Evolutionary conservation across 2,329 filamentous ascomycete genomes (phyloP), one percentile per base, ranked within the genome.

Genomic region (Aspergillus latus): DNA sequence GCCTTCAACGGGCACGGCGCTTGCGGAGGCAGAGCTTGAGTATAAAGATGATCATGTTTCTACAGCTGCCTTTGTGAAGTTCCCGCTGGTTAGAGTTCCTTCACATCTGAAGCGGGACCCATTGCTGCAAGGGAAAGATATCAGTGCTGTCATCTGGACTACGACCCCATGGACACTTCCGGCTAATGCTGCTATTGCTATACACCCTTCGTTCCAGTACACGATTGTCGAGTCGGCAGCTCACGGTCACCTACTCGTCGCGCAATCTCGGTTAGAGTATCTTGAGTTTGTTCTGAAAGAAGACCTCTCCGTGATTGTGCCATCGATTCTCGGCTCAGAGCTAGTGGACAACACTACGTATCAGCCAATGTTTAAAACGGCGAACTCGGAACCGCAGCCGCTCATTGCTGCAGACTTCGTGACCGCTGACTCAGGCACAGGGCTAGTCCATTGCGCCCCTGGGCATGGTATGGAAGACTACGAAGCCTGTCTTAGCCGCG

Each of bases 401-500:
- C 80, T 99, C 29, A 83, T 97, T 45, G 84, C 90, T 61, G 94
- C 91, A 2, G 86, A 91, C 58, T 97, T 97, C 68, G 94, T 99
- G 10, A 90, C 92, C 2, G 85, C 88, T 0, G 86, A 89, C 28
- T 95, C 93, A n/a, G 94, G 94, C 49, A 92, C 93, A 26, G 94
- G 94, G 9, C 79, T 99, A n/a, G 94, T 99, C 32, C 94, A 99
- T 71, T 82, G 92, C 62, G 94, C 94, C 2, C 93, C 94, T 5
- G 94, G 94, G 2, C 94, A 99, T 69, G 94, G 94, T 44, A 94
- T 96, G 80, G 94, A 99, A 39, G 94, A 99, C 70, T 99, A 97
- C 69, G 86, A 93, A 59, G 85, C 88, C 4, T 96, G 92, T 71
- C 82, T 82, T 47, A 74, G 82, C 26, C 79, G 88, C 45, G 87